These are phyloP conservation scores for Rubroboletus satanas DNA, from an alignment of 768 basidiomycete genomes.

Conservation along the genomic window DNA sequence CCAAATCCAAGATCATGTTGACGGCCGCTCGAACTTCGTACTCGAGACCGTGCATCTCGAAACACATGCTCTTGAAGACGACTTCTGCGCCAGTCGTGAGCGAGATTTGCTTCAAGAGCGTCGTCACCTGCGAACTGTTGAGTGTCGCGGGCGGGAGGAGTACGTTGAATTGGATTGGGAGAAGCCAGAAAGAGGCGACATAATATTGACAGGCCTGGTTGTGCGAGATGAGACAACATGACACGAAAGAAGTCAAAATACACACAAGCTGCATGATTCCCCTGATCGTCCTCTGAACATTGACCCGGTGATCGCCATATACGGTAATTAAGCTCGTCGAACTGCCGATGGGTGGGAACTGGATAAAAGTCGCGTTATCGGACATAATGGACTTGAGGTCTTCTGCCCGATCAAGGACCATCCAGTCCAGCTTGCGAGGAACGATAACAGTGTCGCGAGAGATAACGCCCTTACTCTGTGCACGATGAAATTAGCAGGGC, in stretches of 20 bases:
- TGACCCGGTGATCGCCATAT: slow-evolving; percentile 90
- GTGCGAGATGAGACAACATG: slow-evolving; percentile 20
- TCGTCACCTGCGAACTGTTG: slow-evolving; percentile 77
- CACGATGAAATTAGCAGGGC: not conserved
- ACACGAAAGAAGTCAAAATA: slow-evolving; percentile 12
- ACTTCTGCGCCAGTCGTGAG: slow-evolving; percentile 87
- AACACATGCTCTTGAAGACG: slow-evolving; percentile 96
- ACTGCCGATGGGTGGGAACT: slow-evolving; percentile 88
- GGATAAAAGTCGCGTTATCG: slow-evolving; percentile 95
- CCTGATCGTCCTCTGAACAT: slow-evolving; percentile 90
- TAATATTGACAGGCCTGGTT: slow-evolving; percentile 89
- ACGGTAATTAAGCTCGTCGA: slow-evolving; percentile 91
- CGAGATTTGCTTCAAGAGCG: slow-evolving; percentile 83
- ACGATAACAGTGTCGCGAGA: slow-evolving; percentile 92
- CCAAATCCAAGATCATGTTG: slow-evolving; percentile 82
- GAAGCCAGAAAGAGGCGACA: slow-evolving; percentile 94
- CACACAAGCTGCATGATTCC: slow-evolving; percentile 92
- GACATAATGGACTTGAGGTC: slow-evolving; percentile 91
- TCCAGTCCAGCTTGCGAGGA: slow-evolving; percentile 97
- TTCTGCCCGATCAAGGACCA: slow-evolving; percentile 93
- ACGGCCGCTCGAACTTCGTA: slow-evolving; percentile 86
- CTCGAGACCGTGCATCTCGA: slow-evolving; percentile 94
- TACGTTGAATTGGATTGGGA: slow-evolving; percentile 91
- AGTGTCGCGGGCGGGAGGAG: slow-evolving; percentile 78
- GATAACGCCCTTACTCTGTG: slow-evolving; percentile 81